Conservation (phyloP, 2,329 filamentous ascomycete species). For the Tolypocladium tropicale region DNA sequence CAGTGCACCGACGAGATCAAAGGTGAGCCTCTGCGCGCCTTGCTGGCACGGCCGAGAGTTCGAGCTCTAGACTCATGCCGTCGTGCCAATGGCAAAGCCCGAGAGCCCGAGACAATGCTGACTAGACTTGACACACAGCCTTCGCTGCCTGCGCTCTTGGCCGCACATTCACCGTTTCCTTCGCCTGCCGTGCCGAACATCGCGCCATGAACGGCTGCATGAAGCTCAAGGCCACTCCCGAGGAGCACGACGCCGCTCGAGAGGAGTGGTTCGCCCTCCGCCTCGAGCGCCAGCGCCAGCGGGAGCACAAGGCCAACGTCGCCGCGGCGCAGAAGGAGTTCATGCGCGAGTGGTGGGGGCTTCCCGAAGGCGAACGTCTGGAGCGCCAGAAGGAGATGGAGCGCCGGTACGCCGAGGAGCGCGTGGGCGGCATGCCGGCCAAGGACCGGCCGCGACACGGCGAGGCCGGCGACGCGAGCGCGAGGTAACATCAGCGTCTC, state of each 20-base stretch:
- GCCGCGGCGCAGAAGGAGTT: constrained; percentile 55
- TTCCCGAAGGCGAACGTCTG: constrained; percentile 46
- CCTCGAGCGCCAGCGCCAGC: constrained; percentile 57
- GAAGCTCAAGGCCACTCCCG: constrained; percentile 72
- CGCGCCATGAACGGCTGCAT: constrained; percentile 91
- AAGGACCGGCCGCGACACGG: constrained; percentile 13
- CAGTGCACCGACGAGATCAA: constrained; percentile 72
- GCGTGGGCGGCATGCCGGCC: constrained; percentile 43
- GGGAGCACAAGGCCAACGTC: constrained; percentile 51
- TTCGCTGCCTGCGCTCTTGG: constrained; percentile 85
- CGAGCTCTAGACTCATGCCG: not conserved
- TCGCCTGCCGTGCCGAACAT: constrained; percentile 71
- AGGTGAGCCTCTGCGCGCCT: constrained; percentile 33
- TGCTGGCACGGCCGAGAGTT: not conserved
- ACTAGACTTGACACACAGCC: constrained; percentile 37
- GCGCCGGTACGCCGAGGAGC: constrained; percentile 38
- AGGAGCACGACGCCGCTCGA: constrained; percentile 76
- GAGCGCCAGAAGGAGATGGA: constrained; percentile 40
- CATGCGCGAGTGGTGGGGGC: constrained; percentile 57
- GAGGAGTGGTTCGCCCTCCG: constrained; percentile 86
- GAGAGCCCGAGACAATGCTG: too few relatives aligned
- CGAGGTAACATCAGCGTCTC: not conserved
- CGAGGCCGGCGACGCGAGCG: not conserved
- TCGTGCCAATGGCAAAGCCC: not conserved
- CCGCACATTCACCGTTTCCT: constrained; percentile 79